Conservation (phyloP, 2,329 filamentous ascomycete genomes). For the Aspergillus transmontanensis region DNA sequence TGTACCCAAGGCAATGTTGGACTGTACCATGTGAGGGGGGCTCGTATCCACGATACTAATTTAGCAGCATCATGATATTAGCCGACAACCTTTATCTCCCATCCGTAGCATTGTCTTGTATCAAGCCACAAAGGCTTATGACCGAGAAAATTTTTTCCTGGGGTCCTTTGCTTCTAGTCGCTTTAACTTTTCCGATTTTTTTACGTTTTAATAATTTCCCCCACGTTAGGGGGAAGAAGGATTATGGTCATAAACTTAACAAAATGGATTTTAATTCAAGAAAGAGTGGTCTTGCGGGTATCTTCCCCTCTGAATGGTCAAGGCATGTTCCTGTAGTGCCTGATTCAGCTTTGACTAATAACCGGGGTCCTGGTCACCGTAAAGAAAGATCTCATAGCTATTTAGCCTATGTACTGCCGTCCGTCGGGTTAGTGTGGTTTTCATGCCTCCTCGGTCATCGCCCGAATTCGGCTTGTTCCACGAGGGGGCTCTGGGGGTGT, state of each 20-base stretch:
- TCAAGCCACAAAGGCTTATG: slow-evolving; percentile 5
- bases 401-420: background rate
- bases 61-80: background rate
- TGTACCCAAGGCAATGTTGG: too few relatives aligned
- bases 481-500: background rate
- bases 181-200: background rate
- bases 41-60: background rate
- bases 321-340: background rate
- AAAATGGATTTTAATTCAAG: background rate
- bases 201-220: background rate
- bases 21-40: background rate
- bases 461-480: background rate
- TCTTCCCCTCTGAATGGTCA: background rate
- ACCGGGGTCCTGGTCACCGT: background rate
- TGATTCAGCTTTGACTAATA: background rate
- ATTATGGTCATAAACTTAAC: background rate
- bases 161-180: too few relatives aligned
- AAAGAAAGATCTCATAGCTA: background rate
- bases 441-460: background rate
- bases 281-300: background rate
- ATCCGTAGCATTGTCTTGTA: background rate
- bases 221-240: background rate
- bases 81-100: background rate
- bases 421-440: background rate
- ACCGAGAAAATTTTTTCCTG: background rate